Percentiles rank a stretch among this genome's conserved stretches.
phyloP scores from a whole-genome alignment of 2,329 filamentous ascomycete species.

The Phaeosphaeriaceae sp. region DNA sequence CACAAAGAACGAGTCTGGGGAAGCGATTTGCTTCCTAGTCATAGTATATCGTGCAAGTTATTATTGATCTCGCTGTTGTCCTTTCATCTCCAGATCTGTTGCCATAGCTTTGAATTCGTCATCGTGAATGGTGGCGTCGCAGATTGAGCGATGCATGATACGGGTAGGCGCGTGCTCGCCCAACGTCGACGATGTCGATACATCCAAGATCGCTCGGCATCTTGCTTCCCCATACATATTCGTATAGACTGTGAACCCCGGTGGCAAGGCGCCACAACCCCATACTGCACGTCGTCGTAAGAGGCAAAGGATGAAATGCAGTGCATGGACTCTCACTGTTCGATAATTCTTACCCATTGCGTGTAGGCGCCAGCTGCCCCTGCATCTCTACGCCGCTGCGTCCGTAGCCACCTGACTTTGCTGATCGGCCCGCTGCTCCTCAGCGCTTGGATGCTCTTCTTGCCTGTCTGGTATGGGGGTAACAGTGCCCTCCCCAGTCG shows the following conservation, averaged over 20 bases:
- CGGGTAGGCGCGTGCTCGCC: conserved; percentile 17
- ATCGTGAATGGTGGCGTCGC: conserved; percentile 38
- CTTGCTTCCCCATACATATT: conserved; percentile 28
- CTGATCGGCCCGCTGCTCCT: conserved; percentile 51
- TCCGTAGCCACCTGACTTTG: conserved; percentile 47
- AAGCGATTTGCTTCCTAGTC: conserved; percentile 27
- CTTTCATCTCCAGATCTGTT: conserved; percentile 23
- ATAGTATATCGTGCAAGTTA: conserved; percentile 29
- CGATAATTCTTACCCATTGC: conserved; percentile 39
- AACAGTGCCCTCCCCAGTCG: conserved; percentile 43
- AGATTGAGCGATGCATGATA: conserved; percentile 39
- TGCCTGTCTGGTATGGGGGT: conserved; percentile 45
- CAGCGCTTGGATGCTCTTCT: conserved; percentile 46
- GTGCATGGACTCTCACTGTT: conserved; percentile 27
- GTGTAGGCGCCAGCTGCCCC: conserved; percentile 35
- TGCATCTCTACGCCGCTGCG: conserved; percentile 35
- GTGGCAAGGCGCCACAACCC: conserved; percentile 39
- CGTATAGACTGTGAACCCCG: conserved; percentile 18
- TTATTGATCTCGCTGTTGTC: conserved; percentile 31
- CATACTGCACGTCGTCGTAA: conserved; percentile 44
- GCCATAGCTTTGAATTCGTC: conserved; percentile 24
- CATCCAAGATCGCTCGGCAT: conserved; percentile 35
- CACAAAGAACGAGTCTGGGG: conserved; percentile 30
- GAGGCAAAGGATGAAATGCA: conserved; percentile 30
- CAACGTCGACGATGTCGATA: conserved; percentile 25